Base-by-base conservation (phyloP, 148 eudicot species). In the Drosera capensis region DNA sequence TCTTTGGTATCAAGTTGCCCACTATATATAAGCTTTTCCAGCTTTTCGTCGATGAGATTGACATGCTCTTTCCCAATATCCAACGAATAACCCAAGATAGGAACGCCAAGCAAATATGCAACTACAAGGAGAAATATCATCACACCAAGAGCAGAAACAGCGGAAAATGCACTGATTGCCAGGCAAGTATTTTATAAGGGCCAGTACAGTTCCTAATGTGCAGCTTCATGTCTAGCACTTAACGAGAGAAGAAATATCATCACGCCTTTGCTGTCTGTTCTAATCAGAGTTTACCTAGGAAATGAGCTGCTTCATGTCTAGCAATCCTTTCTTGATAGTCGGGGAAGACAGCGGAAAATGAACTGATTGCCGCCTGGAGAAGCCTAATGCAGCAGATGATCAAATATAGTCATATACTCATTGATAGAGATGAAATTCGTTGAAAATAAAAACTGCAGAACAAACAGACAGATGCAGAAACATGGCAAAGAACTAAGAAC, bases 271-370 rank as follows among this genome's bases (percentile, higher is more conserved):
- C n/a, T n/a, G n/a, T n/a, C n/a, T n/a, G n/a, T n/a, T n/a, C n/a
- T n/a, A n/a, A n/a, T n/a, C n/a, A n/a, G n/a, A n/a, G n/a, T 25
- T 43, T 63, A 88, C 97, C 87, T 57, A 88, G 60, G 56, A 88
- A 88, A 49, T 88, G 97, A 52, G 94, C 94, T 14, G 97, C 94
- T 78, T 88, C 97, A 67, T 88, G 97, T 60, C 80, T 75, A 59
- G 87, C 80, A 60, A 80, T 68, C 65, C 97, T 77, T 21, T 88
- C 97, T 42, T 88, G 80, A 57, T 88, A 83, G 64, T 88, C 97
- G 54, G 94, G 87, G 44, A 84, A 84, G 55, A 75, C 44, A 20
- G 77, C 45, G 19, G 97, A 80, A 60, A 83, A 88, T 48, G 77
- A 74, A 46, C 79, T 65, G 37, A 84, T 88, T 54, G 80, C 86